phyloP scores from a whole-genome alignment of 352 stramenopile species.

The Phytophthora chlamydospora region DNA sequence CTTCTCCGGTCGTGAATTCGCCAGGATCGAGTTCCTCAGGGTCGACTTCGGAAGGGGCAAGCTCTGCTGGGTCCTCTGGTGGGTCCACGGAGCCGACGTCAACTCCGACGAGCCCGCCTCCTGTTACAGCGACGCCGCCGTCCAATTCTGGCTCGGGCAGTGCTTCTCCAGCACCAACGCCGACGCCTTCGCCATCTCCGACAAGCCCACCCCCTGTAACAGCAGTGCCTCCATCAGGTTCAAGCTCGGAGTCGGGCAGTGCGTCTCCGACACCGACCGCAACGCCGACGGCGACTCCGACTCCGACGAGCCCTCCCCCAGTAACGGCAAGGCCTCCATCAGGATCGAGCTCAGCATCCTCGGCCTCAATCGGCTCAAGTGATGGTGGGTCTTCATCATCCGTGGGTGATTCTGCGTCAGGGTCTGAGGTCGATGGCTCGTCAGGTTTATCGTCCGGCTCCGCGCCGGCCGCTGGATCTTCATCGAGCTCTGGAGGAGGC shows the following conservation, averaged over 20 bases:
- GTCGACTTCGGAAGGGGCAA: conserved; percentile 4
- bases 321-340: neutral
- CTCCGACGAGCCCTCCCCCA: too few species aligned
- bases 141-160: conserved; percentile 14
- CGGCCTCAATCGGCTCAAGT: neutral
- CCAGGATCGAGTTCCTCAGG: conserved; percentile 2
- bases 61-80: conserved; percentile 11
- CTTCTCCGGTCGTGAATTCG: neutral
- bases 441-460: conserved; percentile 8
- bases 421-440: conserved; percentile 10
- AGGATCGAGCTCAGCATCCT: conserved; percentile 3
- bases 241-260: conserved; percentile 8
- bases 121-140: conserved; percentile 25
- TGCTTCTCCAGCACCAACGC: conserved; percentile 6
- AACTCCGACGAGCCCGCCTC: conserved; percentile 26
- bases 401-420: conserved; percentile 6
- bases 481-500: neutral
- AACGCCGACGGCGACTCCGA: too few species aligned
- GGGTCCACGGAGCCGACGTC: conserved; percentile 1
- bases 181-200: conserved; percentile 12
- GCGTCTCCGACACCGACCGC: conserved; percentile 1
- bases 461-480: conserved; percentile 1
- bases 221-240: conserved; percentile 5
- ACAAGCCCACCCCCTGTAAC: conserved; percentile 26
- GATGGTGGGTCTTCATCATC: neutral